phyloP scores from a whole-genome alignment of 2,329 filamentous ascomycete species.

The Cryphonectria naterciae region DNA sequence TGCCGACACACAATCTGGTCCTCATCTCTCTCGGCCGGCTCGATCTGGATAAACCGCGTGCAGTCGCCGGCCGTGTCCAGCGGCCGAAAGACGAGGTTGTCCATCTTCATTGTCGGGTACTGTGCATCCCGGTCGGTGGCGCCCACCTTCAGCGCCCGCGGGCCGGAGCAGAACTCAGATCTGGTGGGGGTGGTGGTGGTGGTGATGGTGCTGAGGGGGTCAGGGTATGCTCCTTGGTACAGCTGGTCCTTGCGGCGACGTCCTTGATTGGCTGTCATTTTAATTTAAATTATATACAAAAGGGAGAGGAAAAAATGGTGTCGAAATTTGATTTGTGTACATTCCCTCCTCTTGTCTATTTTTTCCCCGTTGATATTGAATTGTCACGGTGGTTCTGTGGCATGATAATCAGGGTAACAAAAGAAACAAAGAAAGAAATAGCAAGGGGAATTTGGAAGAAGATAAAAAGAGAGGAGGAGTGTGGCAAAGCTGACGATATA shows the following conservation, averaged over 20 bases:
- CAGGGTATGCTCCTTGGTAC: not conserved
- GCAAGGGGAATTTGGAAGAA: too few relatives aligned
- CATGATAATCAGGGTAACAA: not conserved
- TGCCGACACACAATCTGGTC: slow-evolving; percentile 29
- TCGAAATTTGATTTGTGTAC: too few relatives aligned
- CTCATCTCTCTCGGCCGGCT: slow-evolving; percentile 18
- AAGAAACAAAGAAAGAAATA: not conserved
- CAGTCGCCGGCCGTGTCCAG: slow-evolving; percentile 18
- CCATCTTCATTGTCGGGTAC: not conserved
- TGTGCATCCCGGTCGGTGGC: not conserved
- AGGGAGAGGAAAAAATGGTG: too few relatives aligned
- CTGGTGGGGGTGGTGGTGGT: not conserved
- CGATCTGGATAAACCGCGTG: slow-evolving; percentile 28
- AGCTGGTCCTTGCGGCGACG: not conserved
- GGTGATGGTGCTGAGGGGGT: not conserved
- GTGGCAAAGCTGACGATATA: too few relatives aligned
- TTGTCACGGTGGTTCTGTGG: not conserved
- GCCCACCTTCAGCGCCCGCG: not conserved
- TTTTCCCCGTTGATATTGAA: not conserved
- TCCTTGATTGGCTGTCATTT: not conserved
- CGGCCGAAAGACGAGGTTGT: not conserved
- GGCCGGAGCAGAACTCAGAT: not conserved
- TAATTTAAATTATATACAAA: not conserved
- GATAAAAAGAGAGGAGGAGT: too few relatives aligned
- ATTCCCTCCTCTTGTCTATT: not conserved